These are phyloP conservation scores for Aspergillus vadensis DNA, from an alignment of 2,329 filamentous ascomycete species.

Conservation along the genomic window DNA sequence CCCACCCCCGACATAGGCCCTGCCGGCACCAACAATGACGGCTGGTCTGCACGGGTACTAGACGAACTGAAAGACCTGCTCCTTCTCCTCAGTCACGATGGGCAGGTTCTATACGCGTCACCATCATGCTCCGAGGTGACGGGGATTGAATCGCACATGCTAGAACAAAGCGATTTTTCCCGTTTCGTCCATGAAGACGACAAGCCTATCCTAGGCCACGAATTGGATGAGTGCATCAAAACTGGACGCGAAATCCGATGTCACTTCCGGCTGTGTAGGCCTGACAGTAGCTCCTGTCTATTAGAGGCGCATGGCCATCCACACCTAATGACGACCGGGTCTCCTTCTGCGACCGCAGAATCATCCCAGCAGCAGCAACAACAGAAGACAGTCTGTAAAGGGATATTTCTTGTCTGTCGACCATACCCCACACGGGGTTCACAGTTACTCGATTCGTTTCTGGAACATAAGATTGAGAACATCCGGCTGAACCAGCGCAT, in stretches of 20 bases:
- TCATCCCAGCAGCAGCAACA: slow-evolving; percentile 57
- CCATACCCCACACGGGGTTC: slow-evolving; percentile 89
- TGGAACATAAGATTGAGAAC: slow-evolving; percentile 97
- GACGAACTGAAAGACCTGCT: slow-evolving; percentile 88
- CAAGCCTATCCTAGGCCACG: slow-evolving; percentile 75
- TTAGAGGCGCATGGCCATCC: slow-evolving; percentile 93
- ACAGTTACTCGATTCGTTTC: slow-evolving; percentile 81
- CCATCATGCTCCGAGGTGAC: slow-evolving; percentile 74
- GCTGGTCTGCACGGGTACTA: slow-evolving; percentile 83
- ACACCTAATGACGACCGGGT: slow-evolving; percentile 62
- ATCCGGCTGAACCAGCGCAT: slow-evolving; percentile 83
- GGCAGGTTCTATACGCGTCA: slow-evolving; percentile 82
- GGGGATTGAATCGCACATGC: slow-evolving; percentile 70
- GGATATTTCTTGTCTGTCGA: slow-evolving; percentile 90
- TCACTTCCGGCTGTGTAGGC: slow-evolving; percentile 80
- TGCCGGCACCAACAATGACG: neutral
- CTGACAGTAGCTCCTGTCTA: slow-evolving; percentile 72
- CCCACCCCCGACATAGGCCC: neutral
- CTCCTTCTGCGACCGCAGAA: neutral
- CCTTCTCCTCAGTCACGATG: slow-evolving; percentile 82
- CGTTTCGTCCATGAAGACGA: slow-evolving; percentile 88
- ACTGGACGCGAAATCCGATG: slow-evolving; percentile 77
- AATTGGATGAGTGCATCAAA: slow-evolving; percentile 86
- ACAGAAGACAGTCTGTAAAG: slow-evolving; percentile 73
- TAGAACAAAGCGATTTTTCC: slow-evolving; percentile 73